These are phyloP conservation scores for Aspergillus niger DNA, from an alignment of 2,329 filamentous ascomycete genomes.

Conservation along the genomic window DNA sequence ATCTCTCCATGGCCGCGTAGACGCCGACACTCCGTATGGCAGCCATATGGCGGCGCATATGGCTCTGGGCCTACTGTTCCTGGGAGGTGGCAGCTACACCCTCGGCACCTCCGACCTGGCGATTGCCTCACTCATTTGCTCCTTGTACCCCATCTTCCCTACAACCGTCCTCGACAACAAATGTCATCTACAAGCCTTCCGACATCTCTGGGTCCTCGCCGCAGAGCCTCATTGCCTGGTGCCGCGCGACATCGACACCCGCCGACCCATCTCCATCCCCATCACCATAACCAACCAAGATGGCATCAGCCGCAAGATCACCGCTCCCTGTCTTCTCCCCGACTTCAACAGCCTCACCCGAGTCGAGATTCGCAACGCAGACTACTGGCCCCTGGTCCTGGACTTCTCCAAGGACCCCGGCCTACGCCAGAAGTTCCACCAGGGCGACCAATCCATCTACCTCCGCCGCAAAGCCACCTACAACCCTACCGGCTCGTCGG, in stretches of 20 bases:
- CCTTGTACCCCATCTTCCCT: slow-evolving; percentile 94
- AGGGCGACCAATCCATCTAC: slow-evolving; percentile 69
- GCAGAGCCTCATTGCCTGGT: slow-evolving; percentile 87
- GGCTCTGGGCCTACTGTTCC: slow-evolving; percentile 85
- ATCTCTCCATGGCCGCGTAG: slow-evolving; percentile 82
- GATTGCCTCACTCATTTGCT: slow-evolving; percentile 79
- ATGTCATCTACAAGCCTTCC: slow-evolving; percentile 91
- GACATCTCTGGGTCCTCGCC: slow-evolving; percentile 95
- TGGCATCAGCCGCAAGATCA: slow-evolving; percentile 38
- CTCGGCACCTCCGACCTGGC: slow-evolving; percentile 87
- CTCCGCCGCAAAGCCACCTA: slow-evolving; percentile 70
- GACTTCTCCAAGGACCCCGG: slow-evolving; percentile 67
- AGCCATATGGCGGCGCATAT: slow-evolving; percentile 92
- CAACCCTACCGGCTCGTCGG: slow-evolving; percentile 59
- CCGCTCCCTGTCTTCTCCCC: slow-evolving; percentile 60
- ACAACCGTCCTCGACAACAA: slow-evolving; percentile 88
- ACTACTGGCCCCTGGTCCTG: slow-evolving; percentile 80
- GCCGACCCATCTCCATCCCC: slow-evolving; percentile 73
- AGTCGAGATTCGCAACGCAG: slow-evolving; percentile 48
- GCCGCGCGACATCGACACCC: slow-evolving; percentile 81
- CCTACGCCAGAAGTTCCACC: slow-evolving; percentile 64
- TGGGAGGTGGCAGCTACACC: slow-evolving; percentile 89
- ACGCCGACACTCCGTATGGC: slow-evolving; percentile 83
- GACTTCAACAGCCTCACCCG: slow-evolving; percentile 42
- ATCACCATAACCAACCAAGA: slow-evolving; percentile 64